phyloP scores from a whole-genome alignment of 768 basidiomycete species.

The Suillus ampliporus region DNA sequence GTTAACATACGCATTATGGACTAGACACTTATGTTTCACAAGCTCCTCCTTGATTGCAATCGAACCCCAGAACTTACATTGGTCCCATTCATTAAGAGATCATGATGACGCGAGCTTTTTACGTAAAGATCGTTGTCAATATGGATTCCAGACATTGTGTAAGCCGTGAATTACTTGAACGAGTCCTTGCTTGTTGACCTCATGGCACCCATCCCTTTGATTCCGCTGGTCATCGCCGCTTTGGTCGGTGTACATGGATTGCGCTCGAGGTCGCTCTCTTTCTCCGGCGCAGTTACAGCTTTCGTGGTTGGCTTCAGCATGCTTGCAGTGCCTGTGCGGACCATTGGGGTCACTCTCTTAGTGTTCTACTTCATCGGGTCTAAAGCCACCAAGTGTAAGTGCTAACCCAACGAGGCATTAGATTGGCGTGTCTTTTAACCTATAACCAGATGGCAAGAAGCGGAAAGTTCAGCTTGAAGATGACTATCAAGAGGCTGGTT shows the following conservation, averaged over 20 bases:
- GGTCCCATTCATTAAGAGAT: background rate
- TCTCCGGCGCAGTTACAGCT: conserved; percentile 77
- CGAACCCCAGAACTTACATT: background rate
- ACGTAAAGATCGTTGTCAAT: background rate
- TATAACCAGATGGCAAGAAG: conserved; percentile 65
- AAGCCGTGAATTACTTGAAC: background rate
- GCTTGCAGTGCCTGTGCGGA: conserved; percentile 68
- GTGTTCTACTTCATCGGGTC: conserved; percentile 83
- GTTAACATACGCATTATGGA: background rate
- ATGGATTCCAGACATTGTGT: too few relatives aligned
- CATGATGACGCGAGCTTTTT: background rate
- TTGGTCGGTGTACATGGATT: conserved; percentile 72
- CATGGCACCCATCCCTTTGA: conserved; percentile 35
- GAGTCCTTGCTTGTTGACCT: background rate
- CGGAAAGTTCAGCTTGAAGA: conserved; percentile 80
- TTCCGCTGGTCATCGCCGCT: conserved; percentile 54
- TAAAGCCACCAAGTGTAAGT: conserved; percentile 81
- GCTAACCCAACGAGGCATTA: background rate
- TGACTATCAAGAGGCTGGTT: conserved; percentile 74
- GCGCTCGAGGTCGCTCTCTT: conserved; percentile 75
- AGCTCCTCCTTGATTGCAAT: background rate
- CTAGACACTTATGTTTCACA: background rate
- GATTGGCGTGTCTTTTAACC: conserved; percentile 1
- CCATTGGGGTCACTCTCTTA: conserved; percentile 70
- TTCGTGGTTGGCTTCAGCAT: conserved; percentile 76